These are phyloP conservation scores for Sindora glabra DNA, from an alignment of 306 rosid species.

Conservation along the genomic window DNA sequence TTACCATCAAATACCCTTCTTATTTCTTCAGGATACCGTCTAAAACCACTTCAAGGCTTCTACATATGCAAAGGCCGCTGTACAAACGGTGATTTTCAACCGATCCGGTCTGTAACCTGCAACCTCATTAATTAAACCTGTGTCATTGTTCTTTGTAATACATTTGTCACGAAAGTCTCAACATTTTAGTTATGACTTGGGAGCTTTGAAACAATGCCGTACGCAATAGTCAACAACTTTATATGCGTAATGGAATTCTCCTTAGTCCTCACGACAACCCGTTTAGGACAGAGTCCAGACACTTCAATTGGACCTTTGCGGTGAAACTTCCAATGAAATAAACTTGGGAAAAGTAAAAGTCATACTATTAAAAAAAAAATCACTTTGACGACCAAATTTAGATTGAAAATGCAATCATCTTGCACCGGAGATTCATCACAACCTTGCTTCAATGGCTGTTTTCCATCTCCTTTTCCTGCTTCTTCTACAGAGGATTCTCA, in stretches of 20 bases:
- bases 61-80: no score
- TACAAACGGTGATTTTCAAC: no score
- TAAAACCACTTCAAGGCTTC: no score
- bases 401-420: constrained; percentile 37
- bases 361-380: neutral
- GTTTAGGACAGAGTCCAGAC: neutral
- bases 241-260: neutral
- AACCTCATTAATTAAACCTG: no score
- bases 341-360: neutral
- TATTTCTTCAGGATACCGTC: no score
- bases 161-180: constrained; percentile 22
- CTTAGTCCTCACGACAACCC: neutral
- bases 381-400: neutral
- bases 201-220: neutral
- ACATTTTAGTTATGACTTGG: neutral
- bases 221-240: neutral
- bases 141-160: no score
- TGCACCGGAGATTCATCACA: constrained; percentile 35
- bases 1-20: no score
- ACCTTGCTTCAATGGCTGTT: constrained; percentile 58
- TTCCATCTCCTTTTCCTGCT: constrained; percentile 29
- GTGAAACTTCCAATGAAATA: neutral
- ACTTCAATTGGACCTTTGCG: neutral
- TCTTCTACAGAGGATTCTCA: constrained; percentile 24
- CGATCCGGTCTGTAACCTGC: no score